A percentile compares a stretch with the other conserved stretches of the same genome.
Conservation (phyloP, 257 asterid species). For the Solanum raphanifolium region DNA sequence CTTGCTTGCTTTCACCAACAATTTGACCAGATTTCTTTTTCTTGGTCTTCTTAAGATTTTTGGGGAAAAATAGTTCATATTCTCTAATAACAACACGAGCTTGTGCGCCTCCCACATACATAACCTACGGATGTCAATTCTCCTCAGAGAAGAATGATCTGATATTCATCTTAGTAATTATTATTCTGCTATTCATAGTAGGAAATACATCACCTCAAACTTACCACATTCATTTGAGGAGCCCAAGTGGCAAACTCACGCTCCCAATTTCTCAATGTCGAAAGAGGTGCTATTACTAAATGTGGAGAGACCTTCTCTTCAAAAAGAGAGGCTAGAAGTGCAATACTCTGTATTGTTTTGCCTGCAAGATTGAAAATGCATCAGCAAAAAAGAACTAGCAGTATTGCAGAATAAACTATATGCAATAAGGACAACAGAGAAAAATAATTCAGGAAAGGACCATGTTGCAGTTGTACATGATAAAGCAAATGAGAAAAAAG, state of each 20-base stretch:
- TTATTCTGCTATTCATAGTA: background rate
- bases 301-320: constrained; percentile 75
- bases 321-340: constrained; percentile 88
- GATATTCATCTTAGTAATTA: background rate
- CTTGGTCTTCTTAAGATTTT: constrained; percentile 69
- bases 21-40: constrained; percentile 70
- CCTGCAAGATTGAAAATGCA: constrained; percentile 42
- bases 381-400: background rate
- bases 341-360: constrained; percentile 97
- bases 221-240: constrained; percentile 97
- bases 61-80: constrained; percentile 84
- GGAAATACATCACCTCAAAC: constrained; percentile 18
- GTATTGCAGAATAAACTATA: background rate
- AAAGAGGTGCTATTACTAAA: constrained; percentile 95
- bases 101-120: constrained; percentile 85
- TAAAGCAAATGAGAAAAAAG: background rate
- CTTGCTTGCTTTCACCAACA: constrained; percentile 74
- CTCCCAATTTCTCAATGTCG: constrained; percentile 98
- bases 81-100: constrained; percentile 80
- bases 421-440: background rate
- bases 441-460: background rate
- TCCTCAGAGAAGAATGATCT: constrained; percentile 8
- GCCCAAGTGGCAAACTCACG: constrained; percentile 99
- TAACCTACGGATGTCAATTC: constrained; percentile 53
- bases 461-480: background rate